Evolutionary conservation across 2,329 filamentous ascomycete species (phyloP), one percentile per base, ranked within the genome.

Genomic region (Ceratocystis huliohia): DNA sequence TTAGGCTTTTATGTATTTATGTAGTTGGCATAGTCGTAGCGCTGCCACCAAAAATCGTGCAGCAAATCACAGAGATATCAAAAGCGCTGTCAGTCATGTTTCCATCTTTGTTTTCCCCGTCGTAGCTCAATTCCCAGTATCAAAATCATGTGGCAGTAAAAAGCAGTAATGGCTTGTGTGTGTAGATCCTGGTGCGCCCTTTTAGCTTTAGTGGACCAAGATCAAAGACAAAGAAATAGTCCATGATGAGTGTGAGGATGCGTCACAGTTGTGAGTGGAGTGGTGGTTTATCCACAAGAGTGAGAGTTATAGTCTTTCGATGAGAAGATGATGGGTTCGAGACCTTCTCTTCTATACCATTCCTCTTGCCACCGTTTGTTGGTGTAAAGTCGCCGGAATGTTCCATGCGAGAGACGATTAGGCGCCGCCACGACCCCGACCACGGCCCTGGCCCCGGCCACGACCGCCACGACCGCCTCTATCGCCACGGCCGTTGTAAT

Each of bases 401-500:
- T 59, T 30, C 28, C 28, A 59, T 41, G 56, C 30, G 56, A 37
- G 10, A 30, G n/a, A 17, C 22, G 56, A n/a, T 59, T 33, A 59
- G n/a, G 56, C 56, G 53, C 65, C 64, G 25, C 75, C 75, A 64
- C 76, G 75, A 59, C 77, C 77, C 64, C 75, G 74, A 7, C 76
- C 77, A 65, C 77, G 72, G 30, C 75, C 76, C 44, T 75, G 70
- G 37, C 61, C 61, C n/a, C 67, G 68, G 28, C 80, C 78, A 64
- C 78, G 76, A 28, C 79, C 78, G 25, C 84, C 80, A 48, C 81
- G 78, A 17, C 82, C 80, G n/a, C 82, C 79, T 69, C 81, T 80
- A 68, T 82, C 79, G 37, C 82, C 80, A 22, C 83, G 76, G 62
- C 81, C 78, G 57, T 80, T 79, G 70, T 86, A 80, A 46, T 85